Evolutionary conservation across 345 rosid species (phyloP), one percentile per base, ranked within the genome.

Genomic region (Cardamine resedifolia): DNA sequence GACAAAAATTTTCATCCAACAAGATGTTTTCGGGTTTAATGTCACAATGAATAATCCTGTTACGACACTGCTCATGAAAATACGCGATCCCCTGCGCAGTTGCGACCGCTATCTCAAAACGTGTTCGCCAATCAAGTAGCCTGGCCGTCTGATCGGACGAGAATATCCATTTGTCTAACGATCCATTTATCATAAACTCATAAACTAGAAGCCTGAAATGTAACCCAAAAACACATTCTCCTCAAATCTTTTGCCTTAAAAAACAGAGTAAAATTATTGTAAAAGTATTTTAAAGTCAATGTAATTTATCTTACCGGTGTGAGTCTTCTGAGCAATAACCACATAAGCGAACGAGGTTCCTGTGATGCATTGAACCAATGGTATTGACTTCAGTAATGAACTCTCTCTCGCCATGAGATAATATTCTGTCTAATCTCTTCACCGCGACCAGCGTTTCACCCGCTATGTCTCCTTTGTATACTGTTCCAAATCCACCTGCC

Each of bases 351-450:
- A 88, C 95, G 41, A 91, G 83, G 78, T 84, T 89, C 85, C 87
- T 72, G 72, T 91, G 97, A 81, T 91, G 97, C 82, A 87, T 86
- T n/a, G 89, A 89, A 34, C 97, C 81, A 43, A 91, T 87, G n/a
- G 96, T 83, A 70, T 89, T 84, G 36, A 91, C 93, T 84, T 91
- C 97, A n/a, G 96, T 83, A 52, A 83, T 70, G 41, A 91, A 91
- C 58, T 83, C 91, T 76, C 70, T 84, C 68, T 89, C 87, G 1
- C 91, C 97, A 36, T 89, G 96, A 15, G 88, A 84, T 68, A 85
- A 85, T 24, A 83, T 83, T 72, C 81, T 76, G 45, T 89, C 89
- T 33, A 91, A 81, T 72, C 85, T 82, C 84, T 91, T 91, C 41
- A 87, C 96, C 0, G 97, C 93, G 19, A 91, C 76, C 23, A 77